Evolutionary conservation across 345 rosid genomes (phyloP).

Genomic region (Eucalyptus erythrocorys): DNA sequence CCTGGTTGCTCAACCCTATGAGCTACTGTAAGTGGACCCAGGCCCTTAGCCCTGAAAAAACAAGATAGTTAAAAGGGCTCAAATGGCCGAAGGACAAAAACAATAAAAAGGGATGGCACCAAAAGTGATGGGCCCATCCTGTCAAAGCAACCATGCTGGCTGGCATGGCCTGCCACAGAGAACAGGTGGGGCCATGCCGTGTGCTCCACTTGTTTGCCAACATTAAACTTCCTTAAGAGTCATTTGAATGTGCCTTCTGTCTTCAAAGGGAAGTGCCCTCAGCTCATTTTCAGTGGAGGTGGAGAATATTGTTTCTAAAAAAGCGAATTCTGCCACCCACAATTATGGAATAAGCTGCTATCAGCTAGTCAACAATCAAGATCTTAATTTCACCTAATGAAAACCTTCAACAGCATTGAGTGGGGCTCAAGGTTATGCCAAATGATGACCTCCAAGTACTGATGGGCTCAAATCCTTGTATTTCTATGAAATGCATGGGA

Average conservation of each 20-base stretch:
- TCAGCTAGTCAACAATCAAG: neutral
- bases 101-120: neutral
- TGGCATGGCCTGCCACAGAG: neutral
- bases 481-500: neutral
- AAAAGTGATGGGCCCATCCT: neutral
- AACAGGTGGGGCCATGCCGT: neutral
- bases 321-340: neutral
- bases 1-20: neutral
- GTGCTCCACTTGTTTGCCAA: neutral
- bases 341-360: neutral
- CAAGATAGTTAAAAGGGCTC: neutral
- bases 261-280: neutral
- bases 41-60: neutral
- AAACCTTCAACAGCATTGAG: neutral
- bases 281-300: neutral
- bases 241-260: neutral
- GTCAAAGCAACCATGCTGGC: neutral
- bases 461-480: neutral
- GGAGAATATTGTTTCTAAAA: neutral
- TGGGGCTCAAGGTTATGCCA: neutral
- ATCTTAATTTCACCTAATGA: neutral
- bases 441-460: neutral
- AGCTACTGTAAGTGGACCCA: neutral
- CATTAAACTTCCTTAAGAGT: neutral
- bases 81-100: neutral